phyloP scores from a whole-genome alignment of 176 grass and related monocot genomes.

The Zoysia japonica region DNA sequence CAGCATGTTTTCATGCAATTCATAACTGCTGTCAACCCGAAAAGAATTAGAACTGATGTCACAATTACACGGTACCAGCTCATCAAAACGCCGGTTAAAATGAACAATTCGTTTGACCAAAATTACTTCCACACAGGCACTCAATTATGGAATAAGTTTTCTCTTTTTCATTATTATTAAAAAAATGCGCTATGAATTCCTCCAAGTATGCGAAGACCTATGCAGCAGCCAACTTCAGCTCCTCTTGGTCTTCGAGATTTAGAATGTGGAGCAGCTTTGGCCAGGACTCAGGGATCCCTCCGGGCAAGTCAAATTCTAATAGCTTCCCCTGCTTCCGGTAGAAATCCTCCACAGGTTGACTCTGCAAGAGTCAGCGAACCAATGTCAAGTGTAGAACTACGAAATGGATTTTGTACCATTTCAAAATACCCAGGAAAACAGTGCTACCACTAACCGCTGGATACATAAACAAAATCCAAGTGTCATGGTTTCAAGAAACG shows the following conservation, averaged over 20 bases:
- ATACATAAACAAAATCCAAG: neutral
- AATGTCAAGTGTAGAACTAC: neutral
- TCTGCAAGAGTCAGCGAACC: conserved; percentile 51
- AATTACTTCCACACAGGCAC: conserved; percentile 35
- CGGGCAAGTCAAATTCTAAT: conserved; percentile 86
- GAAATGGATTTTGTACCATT: neutral
- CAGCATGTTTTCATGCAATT: conserved; percentile 16
- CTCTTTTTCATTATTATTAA: conserved; percentile 59
- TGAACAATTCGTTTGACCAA: conserved; percentile 15
- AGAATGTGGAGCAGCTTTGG: conserved; percentile 77
- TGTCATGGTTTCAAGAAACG: neutral
- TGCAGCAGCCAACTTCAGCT: conserved; percentile 64
- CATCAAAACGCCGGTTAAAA: conserved; percentile 40
- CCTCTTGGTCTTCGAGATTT: conserved; percentile 77
- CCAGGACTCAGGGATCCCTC: conserved; percentile 91
- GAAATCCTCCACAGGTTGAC: conserved; percentile 83
- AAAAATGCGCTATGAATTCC: conserved; percentile 35
- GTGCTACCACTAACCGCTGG: neutral
- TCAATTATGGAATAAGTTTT: conserved; percentile 46
- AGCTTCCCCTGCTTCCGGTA: conserved; percentile 72
- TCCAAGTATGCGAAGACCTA: conserved; percentile 30
- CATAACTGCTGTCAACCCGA: neutral
- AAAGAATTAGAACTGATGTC: conserved; percentile 3
- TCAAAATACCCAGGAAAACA: neutral
- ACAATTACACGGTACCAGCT: conserved; percentile 25